Evolutionary conservation across 306 rosid genomes (phyloP).

Genomic region (Trifolium dubium): DNA sequence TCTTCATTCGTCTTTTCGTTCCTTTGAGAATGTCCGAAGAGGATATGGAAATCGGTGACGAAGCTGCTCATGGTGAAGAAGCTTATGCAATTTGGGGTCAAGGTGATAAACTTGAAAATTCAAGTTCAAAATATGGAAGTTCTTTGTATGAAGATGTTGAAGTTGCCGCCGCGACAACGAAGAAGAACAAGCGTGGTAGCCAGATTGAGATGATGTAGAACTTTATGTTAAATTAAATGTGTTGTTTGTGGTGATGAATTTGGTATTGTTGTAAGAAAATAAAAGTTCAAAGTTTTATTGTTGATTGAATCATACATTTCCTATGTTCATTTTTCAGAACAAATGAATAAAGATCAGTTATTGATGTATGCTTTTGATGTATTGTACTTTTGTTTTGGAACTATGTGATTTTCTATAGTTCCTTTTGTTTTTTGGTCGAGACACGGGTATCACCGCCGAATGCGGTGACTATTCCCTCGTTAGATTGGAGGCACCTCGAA

Average conservation of each 20-base stretch:
- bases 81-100: slow-evolving; percentile 67
- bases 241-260: background rate
- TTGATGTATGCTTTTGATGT: background rate
- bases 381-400: background rate
- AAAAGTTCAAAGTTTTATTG: slow-evolving; percentile 11
- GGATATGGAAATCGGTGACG: slow-evolving; percentile 63
- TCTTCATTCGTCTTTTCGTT: slow-evolving; percentile 34
- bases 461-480: too few relatives aligned
- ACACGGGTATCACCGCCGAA: too few relatives aligned
- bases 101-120: slow-evolving; percentile 54
- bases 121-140: slow-evolving; percentile 47
- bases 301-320: slow-evolving; percentile 2
- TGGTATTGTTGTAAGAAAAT: slow-evolving; percentile 20
- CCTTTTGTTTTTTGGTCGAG: background rate
- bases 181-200: slow-evolving; percentile 40
- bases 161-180: background rate
- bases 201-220: slow-evolving; percentile 46
- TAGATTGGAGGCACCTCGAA: too few relatives aligned
- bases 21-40: slow-evolving; percentile 59
- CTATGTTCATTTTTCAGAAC: slow-evolving; percentile 29
- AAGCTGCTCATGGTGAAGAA: slow-evolving; percentile 66
- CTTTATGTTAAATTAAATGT: background rate
- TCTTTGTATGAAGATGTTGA: slow-evolving; percentile 55
- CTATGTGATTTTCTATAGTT: background rate
- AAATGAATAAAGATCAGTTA: slow-evolving; percentile 25